Evolutionary conservation across 495 filamentous ascomycete species (phyloP), one percentile per base, ranked within the genome.

Genomic region (Penicillium macrosclerotiorum): DNA sequence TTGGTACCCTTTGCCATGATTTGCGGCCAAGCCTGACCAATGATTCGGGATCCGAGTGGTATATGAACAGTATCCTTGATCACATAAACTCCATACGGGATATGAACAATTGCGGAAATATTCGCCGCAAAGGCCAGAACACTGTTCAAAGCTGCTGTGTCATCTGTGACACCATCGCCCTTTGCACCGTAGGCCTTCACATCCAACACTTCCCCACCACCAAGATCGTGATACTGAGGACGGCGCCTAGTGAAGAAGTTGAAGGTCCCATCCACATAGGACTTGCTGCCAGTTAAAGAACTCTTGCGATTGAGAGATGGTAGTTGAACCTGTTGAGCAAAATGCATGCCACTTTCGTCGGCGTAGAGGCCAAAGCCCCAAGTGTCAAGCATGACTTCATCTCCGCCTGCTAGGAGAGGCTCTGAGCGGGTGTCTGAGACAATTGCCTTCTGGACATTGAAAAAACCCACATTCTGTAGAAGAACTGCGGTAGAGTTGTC

Each of bases 1-100:
- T 72, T 73, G 5, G 59, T 59, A 13, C 88, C 86, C 9, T 74
- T 79, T 7, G 84, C 88, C 76, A 96, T 85, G 46, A 96, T 87
- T 16, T 91, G 67, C 11, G 88, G 77, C 82, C 83, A 90, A 38
- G 84, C 82, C 64, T 94, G 85, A 43, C 90, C 90, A n/a, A 85
- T 82, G 52, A 96, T 88, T 32, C 72, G 74, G 5, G 24, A 37
- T 0, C 54, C 54, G 0, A 50, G 35, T 18, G 90, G 89, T 12
- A 96, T 74, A 40, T 82, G 76, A 53, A 96, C 67, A 0, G 89
- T 95, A 37, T 81, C 74, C 20, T 81, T 81, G 51, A 96, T 68
- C 9, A 89, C 59, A 64, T 95, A 95, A n/a, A 82, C 78, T 24
- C 90, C 90, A 50, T 86, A 81, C 54, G 89, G 85, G 58, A 96